Evolutionary conservation across 805 yeast genomes (phyloP), one percentile per base, ranked within the genome.

Genomic region (Ogataea henricii): DNA sequence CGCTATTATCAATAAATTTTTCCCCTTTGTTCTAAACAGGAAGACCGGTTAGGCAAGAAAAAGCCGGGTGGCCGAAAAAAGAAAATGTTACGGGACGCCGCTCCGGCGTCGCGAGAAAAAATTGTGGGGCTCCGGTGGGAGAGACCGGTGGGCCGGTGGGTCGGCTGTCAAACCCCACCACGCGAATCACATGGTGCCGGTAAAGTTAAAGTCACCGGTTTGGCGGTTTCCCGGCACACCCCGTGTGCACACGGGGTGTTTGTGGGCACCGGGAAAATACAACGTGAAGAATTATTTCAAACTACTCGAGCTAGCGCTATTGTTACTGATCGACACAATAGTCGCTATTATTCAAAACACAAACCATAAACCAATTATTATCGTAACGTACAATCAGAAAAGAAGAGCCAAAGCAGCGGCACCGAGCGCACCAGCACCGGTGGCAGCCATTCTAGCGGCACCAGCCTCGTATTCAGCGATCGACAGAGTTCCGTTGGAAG

Each of bases 401-500:
- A 64, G 53, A 22, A 57, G 48, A 40, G 67, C 68, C 40, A 62
- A 41, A 46, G 59, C 69, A 33, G 64, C 68, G 40, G 57, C 52
- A 36, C 62, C 63, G 42, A 54, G 50, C 25, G 57, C 56, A 56
- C 65, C 67, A 38, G 59, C 60, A 48, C 63, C 65, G 37, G 56
- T 58, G 47, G 47, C 18, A 21, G 20, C 57, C 32, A 49, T 21
- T 35, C 37, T 47, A 32, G 39, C 51, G 35, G 51, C 60, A 33
- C 46, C 51, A 23, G 45, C 66, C 44, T 53, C 55, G 51, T 45
- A 60, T 23, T 51, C 45, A 6, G 58, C 43, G 12, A 55, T 26
- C 14, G 57, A 34, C 41, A 18, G 13, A 20, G 56, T 27, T 33
- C 36, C 18, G 56, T 45, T 49, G 39, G 42, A 23, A 46, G 51